phyloP scores from a whole-genome alignment of 192 early-diverging fungal species.

The Coemansia sp. region DNA sequence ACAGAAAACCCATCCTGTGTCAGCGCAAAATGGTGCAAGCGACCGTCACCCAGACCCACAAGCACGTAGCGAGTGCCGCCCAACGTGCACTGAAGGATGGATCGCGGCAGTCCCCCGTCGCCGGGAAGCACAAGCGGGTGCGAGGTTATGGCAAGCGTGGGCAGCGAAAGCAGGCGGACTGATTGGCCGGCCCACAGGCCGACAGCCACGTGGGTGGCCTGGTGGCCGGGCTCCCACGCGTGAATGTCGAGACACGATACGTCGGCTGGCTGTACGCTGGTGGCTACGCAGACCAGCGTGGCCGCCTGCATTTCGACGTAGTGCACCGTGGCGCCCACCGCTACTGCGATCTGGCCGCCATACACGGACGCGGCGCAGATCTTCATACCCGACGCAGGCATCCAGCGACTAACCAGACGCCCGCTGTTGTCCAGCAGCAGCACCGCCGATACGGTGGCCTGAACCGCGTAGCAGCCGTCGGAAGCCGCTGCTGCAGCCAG shows the following conservation, averaged over 20 bases:
- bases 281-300: slow-evolving; percentile 30
- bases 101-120: slow-evolving; percentile 65
- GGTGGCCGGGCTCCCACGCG: slow-evolving; percentile 32
- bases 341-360: slow-evolving; percentile 59
- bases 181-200: slow-evolving; percentile 73
- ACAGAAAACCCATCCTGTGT: not conserved
- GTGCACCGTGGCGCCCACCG: slow-evolving; percentile 57
- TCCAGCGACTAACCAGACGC: slow-evolving; percentile 58
- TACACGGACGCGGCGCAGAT: slow-evolving; percentile 62
- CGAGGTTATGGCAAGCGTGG: slow-evolving; percentile 32
- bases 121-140: not conserved
- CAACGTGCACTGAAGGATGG: slow-evolving; percentile 64
- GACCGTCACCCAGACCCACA: slow-evolving; percentile 83
- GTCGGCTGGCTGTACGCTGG: slow-evolving; percentile 60
- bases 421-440: slow-evolving; percentile 49
- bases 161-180: slow-evolving; percentile 58
- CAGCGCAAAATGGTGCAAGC: slow-evolving; percentile 67
- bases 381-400: slow-evolving; percentile 3
- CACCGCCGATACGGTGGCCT: slow-evolving; percentile 60
- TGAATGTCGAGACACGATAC: slow-evolving; percentile 76
- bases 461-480: slow-evolving; percentile 45
- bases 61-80: slow-evolving; percentile 70
- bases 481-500: slow-evolving; percentile 19
- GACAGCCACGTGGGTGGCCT: slow-evolving; percentile 60
- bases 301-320: slow-evolving; percentile 59